Conservation (phyloP, 768 basidiomycete genomes). For the Pholiota molesta region DNA sequence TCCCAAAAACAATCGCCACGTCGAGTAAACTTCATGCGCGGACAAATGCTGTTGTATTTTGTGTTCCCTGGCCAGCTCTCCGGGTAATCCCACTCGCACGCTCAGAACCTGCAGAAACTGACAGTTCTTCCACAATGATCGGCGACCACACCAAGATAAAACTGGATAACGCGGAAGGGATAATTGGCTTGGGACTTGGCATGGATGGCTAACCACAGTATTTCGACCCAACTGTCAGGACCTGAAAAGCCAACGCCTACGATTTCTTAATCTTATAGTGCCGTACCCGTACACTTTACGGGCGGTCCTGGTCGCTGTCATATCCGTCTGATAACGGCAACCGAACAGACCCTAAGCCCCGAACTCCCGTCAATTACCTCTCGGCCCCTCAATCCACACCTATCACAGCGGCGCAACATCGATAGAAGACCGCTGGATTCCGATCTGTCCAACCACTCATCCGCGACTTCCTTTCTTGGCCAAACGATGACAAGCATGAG, state of each 20-base stretch:
- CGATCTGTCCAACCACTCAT: conserved; percentile 12
- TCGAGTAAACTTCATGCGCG: not conserved
- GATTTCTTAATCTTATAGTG: not conserved
- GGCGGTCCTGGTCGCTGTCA: conserved; percentile 9
- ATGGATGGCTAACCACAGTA: not conserved
- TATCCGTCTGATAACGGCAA: not conserved
- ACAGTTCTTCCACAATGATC: not conserved
- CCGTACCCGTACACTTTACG: not conserved
- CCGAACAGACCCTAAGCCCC: not conserved
- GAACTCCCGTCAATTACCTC: conserved; percentile 10
- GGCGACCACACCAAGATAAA: not conserved
- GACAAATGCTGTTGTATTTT: not conserved
- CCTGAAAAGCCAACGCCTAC: not conserved
- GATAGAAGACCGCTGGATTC: conserved; percentile 11
- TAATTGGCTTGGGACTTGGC: not conserved
- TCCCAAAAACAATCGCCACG: not conserved
- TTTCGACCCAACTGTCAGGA: not conserved
- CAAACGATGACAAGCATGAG: conserved; percentile 17
- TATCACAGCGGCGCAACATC: not conserved
- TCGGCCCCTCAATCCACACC: conserved; percentile 17
- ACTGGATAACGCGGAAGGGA: not conserved
- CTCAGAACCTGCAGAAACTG: not conserved
- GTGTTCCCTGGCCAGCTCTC: not conserved
- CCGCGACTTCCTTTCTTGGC: conserved; percentile 8
- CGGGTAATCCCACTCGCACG: not conserved